Conservation (phyloP, 139 green algal genomes). For the Dunaliella primolecta region DNA sequence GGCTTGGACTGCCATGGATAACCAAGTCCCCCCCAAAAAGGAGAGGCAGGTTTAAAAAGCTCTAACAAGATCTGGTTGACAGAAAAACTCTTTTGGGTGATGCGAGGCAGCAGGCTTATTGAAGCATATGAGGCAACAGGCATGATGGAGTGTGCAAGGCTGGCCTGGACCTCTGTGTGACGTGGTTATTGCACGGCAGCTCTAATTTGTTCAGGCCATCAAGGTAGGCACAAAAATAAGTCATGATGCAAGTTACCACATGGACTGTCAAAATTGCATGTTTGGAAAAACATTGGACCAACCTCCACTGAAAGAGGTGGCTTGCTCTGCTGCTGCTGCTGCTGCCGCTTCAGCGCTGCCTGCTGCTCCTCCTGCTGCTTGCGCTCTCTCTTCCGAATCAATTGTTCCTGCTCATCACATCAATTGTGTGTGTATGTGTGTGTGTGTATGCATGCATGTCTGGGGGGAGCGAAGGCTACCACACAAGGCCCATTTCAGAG, state of each 20-base stretch:
- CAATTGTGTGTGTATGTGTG: too few species aligned
- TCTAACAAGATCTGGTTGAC: background rate
- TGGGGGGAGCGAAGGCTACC: background rate
- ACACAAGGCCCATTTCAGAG: background rate
- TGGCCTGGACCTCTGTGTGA: too few species aligned
- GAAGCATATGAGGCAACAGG: too few species aligned
- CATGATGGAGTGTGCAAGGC: too few species aligned
- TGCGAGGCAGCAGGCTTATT: background rate
- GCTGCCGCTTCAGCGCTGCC: background rate
- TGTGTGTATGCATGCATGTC: background rate
- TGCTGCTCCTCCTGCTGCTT: background rate
- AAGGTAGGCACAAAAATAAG: too few species aligned
- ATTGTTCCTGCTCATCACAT: conserved; percentile 10
- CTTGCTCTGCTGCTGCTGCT: background rate
- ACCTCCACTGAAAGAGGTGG: background rate
- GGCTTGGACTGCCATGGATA: too few species aligned
- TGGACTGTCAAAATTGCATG: too few species aligned
- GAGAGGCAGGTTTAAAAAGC: too few species aligned
- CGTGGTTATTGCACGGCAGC: too few species aligned
- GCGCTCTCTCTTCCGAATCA: background rate
- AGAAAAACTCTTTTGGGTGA: background rate
- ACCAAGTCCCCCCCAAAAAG: too few species aligned
- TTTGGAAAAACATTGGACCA: background rate
- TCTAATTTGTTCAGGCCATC: too few species aligned
- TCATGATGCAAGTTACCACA: too few species aligned